Evolutionary conservation across 805 yeast species (phyloP), one percentile per base, ranked within the genome.

Genomic region (Ogataea degrootiae): DNA sequence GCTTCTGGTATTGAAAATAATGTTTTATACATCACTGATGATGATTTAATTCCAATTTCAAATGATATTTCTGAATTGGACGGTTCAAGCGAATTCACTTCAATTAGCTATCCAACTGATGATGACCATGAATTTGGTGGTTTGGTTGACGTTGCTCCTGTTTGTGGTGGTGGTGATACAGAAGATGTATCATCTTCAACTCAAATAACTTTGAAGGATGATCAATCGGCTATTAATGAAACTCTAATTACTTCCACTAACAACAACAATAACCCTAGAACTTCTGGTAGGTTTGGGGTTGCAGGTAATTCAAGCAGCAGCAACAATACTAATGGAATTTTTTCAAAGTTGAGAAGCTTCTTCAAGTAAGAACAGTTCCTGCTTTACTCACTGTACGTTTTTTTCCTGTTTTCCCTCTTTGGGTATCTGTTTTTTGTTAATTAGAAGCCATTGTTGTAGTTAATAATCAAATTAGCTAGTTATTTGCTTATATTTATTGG

Each of bases 1-100:
- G 50, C 42, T 11, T 52, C 66, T 34, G 84, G 84, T 4, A 72
- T 67, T 50, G 76, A 71, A 41, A 80, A 80, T 67, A 80, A 80
- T 57, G 73, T 72, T n/a, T 54, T 79, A 11, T 63, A 61, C 36
- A 67, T 67, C 2, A 67, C 61, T 16, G 70, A 67, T 33, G 67
- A 61, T 21, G 69, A 67, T 31, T 45, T 62, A 6, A 35, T 34
- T 34, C 35, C 41, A 26, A 38, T 39, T 40, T 56, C 19, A 12
- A 37, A 23, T 34, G 34, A 26, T 31, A 47, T 36, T 26, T 51
- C 21, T 35, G 40, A 36, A 39, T 26, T 56, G 37, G 66, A 62
- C 42, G 60, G 59, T 1, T 56, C 58, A n/a, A 62, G 67, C 38
- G 66, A 59, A 48, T 65, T 60, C 50, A 63, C 68, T 2, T 58